Conservation (phyloP, 257 asterid genomes). For the Lavandula angustifolia region DNA sequence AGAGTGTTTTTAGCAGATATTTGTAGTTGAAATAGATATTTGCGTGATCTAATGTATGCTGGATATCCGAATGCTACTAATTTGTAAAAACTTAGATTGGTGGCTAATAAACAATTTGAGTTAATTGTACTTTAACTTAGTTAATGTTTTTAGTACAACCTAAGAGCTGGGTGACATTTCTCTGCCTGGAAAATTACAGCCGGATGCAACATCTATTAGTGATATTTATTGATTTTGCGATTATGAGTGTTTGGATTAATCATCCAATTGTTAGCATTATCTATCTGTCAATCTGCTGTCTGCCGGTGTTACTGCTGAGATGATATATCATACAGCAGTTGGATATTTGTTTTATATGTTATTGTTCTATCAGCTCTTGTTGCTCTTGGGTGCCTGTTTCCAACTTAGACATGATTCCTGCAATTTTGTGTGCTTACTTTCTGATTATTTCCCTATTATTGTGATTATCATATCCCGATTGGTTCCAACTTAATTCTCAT, state of each 20-base stretch:
- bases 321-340: background rate
- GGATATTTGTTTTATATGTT: background rate
- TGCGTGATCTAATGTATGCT: constrained; percentile 5
- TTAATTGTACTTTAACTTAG: background rate
- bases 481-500: constrained; percentile 1
- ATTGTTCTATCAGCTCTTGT: background rate
- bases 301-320: background rate
- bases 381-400: constrained; percentile 10
- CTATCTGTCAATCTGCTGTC: background rate
- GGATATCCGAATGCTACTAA: background rate
- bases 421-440: background rate
- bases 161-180: background rate
- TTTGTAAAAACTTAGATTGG: background rate
- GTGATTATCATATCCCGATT: background rate
- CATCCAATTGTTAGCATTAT: constrained; percentile 9
- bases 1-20: constrained; percentile 6
- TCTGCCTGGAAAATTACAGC: background rate
- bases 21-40: constrained; percentile 2
- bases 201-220: background rate
- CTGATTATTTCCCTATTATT: background rate
- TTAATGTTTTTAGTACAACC: constrained; percentile 6
- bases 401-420: background rate
- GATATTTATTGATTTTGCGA: background rate
- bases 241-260: background rate
- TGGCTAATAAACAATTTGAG: background rate